These are phyloP conservation scores for Scalesia atractyloides DNA, from an alignment of 129 eudicot species.

Conservation along the genomic window DNA sequence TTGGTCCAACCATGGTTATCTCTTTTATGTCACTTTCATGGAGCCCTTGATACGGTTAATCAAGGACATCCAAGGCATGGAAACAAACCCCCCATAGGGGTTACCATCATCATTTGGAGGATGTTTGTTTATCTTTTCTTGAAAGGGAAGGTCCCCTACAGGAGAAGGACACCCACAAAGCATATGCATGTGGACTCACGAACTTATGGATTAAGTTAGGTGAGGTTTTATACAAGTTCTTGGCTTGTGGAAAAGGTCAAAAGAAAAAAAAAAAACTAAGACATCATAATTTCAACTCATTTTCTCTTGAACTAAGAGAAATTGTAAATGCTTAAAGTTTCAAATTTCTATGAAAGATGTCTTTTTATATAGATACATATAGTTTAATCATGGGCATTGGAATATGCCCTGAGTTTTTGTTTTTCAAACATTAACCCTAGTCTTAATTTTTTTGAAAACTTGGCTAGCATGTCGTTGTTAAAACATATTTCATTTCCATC, in stretches of 20 bases:
- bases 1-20: conserved; percentile 93
- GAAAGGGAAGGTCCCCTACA: conserved; percentile 60
- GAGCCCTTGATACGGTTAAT: conserved; percentile 37
- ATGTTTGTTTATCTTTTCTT: conserved; percentile 39
- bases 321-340: conserved; percentile 37
- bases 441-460: conserved; percentile 53
- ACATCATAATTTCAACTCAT: conserved; percentile 30
- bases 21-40: conserved; percentile 33
- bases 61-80: conserved; percentile 34
- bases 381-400: conserved; percentile 64
- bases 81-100: conserved; percentile 77
- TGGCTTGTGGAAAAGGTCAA: conserved; percentile 6
- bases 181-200: conserved; percentile 72
- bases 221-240: background rate
- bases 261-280: background rate
- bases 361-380: conserved; percentile 28
- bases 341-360: conserved; percentile 24
- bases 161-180: conserved; percentile 55
- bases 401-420: conserved; percentile 49
- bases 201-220: conserved; percentile 35
- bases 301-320: conserved; percentile 33
- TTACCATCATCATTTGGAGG: conserved; percentile 44
- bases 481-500: conserved; percentile 20
- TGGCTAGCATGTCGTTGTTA: conserved; percentile 49
- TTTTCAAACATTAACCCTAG: conserved; percentile 51